These are phyloP conservation scores for Phytophthora sp. DNA, from an alignment of 352 stramenopile genomes.

Conservation along the genomic window DNA sequence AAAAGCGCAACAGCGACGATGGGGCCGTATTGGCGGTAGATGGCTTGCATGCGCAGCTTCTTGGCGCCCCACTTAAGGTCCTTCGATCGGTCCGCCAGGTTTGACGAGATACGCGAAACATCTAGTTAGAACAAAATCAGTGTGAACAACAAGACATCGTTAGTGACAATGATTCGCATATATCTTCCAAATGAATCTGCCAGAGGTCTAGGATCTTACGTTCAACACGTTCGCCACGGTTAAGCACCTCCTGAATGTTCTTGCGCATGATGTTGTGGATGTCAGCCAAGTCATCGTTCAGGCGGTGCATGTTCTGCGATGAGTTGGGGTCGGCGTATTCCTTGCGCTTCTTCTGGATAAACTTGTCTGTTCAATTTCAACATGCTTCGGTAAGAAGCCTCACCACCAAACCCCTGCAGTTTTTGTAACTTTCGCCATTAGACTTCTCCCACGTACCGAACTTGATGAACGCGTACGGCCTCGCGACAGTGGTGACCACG, in stretches of 20 bases:
- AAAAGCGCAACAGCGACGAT: conserved; percentile 85
- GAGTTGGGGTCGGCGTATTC: conserved; percentile 97
- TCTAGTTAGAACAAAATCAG: conserved; percentile 44
- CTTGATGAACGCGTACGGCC: conserved; percentile 99
- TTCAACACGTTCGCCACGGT: conserved; percentile 89
- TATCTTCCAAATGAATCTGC: neutral
- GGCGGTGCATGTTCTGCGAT: conserved; percentile 94
- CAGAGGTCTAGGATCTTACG: conserved; percentile 41
- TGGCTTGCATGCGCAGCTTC: conserved; percentile 90
- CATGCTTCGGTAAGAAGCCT: neutral
- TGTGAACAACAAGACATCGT: conserved; percentile 3
- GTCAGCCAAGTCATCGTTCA: conserved; percentile 98
- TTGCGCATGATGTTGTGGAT: conserved; percentile 99
- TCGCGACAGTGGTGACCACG: conserved; percentile 94
- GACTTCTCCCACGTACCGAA: conserved; percentile 73
- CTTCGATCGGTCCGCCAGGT: conserved; percentile 93
- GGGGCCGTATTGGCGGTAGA: conserved; percentile 89
- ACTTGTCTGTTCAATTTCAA: conserved; percentile 81
- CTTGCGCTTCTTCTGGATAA: conserved; percentile 98
- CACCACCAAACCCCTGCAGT: neutral
- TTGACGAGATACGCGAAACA: conserved; percentile 90
- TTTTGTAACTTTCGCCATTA: neutral
- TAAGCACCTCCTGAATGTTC: conserved; percentile 97
- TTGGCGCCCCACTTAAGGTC: conserved; percentile 98
- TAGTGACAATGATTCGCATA: no score